Evolutionary conservation across 768 basidiomycete genomes (phyloP), one percentile per base, ranked within the genome.

Genomic region (Podaxis mareebaensis): DNA sequence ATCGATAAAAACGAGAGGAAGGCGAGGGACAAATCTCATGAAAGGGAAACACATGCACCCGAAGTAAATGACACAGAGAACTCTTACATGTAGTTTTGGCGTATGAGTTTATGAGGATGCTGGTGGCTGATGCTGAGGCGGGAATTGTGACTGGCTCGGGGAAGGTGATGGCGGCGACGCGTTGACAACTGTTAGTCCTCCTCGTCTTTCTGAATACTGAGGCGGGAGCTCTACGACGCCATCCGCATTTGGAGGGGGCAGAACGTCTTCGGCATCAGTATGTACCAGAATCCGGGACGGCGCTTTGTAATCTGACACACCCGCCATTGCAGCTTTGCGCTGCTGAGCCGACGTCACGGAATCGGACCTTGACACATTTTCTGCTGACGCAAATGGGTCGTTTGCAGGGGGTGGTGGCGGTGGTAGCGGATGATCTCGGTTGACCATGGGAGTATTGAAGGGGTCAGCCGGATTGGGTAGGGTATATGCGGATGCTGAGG

Each of bases 161-260:
- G 61, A 46, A 6, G 52, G 60, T 36, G 61, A 55, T 3, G 38
- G 59, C 36, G 61, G 55, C 15, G 61, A 56, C 15, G 51, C 54
- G 10, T 63, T 63, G 5, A 58, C 42, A 54, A 61, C 55, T 44
- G 58, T 40, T 54, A 73, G 71, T 13, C 68, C 74, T 22, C 80
- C 74, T 20, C 80, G 81, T 39, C 82, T 76, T 64, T 85, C 87
- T 26, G 80, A 80, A 69, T 92, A 92, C 70, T 85, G 85, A 15
- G 90, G 90, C 28, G 91, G 91, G n/a, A 91, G 79, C 74, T 92
- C 91, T 5, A 91, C 80, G 22, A 90, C 74, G 5, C 80, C 89
- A 17, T 82, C 74, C 26, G 77, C 80, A 58, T 77, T 77, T 22
- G 75, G 73, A 44, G 73, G 75, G 6, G 83, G 77, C 10, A 76